Conservation (phyloP, 1,284 basidiomycete species). For the Austroboletus novae-zelandiae region DNA sequence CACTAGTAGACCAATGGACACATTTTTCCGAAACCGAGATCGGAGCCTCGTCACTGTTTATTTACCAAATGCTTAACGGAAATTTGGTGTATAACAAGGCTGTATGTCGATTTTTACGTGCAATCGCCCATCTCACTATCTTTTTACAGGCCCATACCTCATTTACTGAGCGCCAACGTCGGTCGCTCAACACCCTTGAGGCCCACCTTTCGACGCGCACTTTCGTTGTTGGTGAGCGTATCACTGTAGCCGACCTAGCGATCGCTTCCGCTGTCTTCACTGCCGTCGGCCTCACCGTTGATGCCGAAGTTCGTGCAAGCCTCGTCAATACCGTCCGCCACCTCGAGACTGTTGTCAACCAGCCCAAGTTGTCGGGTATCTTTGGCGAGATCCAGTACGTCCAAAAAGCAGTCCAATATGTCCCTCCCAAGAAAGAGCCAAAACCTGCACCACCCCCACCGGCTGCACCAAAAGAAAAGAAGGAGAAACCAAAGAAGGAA, state of each 20-base stretch:
- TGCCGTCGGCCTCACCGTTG: slow-evolving; percentile 53
- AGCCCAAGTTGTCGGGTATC: slow-evolving; percentile 69
- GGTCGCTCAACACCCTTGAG: slow-evolving; percentile 68
- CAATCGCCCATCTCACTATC: slow-evolving; percentile 1
- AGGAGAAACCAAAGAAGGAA: slow-evolving; percentile 56
- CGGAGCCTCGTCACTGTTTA: slow-evolving; percentile 24
- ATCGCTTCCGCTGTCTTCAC: slow-evolving; percentile 60
- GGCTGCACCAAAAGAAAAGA: slow-evolving; percentile 50
- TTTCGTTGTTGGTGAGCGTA: slow-evolving; percentile 91
- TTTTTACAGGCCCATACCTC: slow-evolving; percentile 51
- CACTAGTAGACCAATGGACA: slow-evolving; percentile 68
- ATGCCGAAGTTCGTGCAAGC: slow-evolving; percentile 62
- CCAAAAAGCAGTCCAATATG: slow-evolving; percentile 73
- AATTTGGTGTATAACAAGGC: slow-evolving; percentile 55
- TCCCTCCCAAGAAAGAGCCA: slow-evolving; percentile 75
- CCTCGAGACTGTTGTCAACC: slow-evolving; percentile 82
- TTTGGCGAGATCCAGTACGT: slow-evolving; percentile 61
- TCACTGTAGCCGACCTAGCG: slow-evolving; percentile 89
- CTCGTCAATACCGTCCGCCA: slow-evolving; percentile 81
- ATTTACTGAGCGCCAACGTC: slow-evolving; percentile 51
- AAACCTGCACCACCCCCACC: slow-evolving; percentile 34
- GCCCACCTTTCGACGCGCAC: slow-evolving; percentile 76
- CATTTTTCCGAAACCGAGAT: slow-evolving; percentile 64
- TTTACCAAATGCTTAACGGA: slow-evolving; percentile 36
- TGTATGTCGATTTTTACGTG: slow-evolving; percentile 44